A percentile compares a stretch with the other conserved stretches of the same genome.
Evolutionary conservation across 352 stramenopile species (phyloP).

Genomic region (Pythium pectinolyticum): DNA sequence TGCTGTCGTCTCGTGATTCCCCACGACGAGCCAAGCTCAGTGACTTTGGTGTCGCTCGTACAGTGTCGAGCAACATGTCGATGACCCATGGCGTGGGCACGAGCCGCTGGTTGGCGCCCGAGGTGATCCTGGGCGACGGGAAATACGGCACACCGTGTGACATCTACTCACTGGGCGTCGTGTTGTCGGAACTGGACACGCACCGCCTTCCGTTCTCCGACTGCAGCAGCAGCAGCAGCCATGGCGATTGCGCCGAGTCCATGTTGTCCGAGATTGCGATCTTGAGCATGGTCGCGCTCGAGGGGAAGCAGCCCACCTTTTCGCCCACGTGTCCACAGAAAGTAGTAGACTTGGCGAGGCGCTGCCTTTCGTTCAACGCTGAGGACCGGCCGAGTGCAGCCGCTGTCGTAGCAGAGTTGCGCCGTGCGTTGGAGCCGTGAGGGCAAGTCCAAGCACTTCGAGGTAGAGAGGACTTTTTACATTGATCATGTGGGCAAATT

Average conservation of each 20-base stretch:
- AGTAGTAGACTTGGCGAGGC: too few species aligned
- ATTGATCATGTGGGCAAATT: too few species aligned
- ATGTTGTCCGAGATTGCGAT: slow-evolving; percentile 8
- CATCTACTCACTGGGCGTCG: slow-evolving; percentile 11
- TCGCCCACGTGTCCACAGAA: background rate
- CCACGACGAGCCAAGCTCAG: slow-evolving; percentile 26
- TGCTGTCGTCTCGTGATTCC: slow-evolving; percentile 27
- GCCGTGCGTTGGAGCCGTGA: too few species aligned
- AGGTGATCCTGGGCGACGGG: slow-evolving; percentile 3
- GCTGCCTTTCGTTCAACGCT: too few species aligned
- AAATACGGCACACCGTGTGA: slow-evolving; percentile 8
- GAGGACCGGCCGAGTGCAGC: too few species aligned
- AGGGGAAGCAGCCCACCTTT: background rate
- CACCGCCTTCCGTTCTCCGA: slow-evolving; percentile 21
- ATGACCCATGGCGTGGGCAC: slow-evolving; percentile 16
- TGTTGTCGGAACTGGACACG: slow-evolving; percentile 17
- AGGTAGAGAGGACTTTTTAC: too few species aligned
- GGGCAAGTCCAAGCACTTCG: too few species aligned
- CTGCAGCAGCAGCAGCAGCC: too few species aligned
- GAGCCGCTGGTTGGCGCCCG: slow-evolving; percentile 10
- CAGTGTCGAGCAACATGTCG: background rate
- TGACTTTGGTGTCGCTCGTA: slow-evolving; percentile 12
- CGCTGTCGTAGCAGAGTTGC: too few species aligned
- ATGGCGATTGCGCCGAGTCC: background rate
- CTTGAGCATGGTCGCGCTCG: background rate